A percentile compares a stretch with the other conserved stretches of the same genome.
phyloP scores from a whole-genome alignment of 139 green algal genomes.

The Coelastrella sp. region DNA sequence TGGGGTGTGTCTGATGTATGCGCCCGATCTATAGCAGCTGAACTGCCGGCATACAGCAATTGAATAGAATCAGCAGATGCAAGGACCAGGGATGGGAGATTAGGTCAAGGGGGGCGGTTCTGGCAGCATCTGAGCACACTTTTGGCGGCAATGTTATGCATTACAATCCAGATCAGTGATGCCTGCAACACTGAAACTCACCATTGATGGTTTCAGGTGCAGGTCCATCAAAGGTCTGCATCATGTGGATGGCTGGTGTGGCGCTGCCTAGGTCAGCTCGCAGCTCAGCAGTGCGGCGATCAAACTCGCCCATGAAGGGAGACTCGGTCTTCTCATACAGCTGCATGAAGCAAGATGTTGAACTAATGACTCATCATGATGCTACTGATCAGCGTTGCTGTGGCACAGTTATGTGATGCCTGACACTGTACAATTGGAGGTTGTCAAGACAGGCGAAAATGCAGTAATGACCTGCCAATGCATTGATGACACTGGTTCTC shows the following conservation, averaged over 20 bases:
- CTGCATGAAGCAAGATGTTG: constrained; percentile 18
- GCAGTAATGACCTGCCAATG: no score
- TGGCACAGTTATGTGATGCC: no score
- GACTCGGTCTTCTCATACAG: constrained; percentile 20
- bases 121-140: no score
- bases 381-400: no score
- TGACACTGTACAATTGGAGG: background rate
- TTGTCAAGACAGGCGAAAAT: no score
- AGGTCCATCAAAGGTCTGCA: constrained; percentile 36
- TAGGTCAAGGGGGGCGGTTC: no score
- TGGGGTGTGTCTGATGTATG: no score
- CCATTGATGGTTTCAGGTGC: constrained; percentile 43
- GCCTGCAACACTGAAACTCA: background rate
- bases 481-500: no score
- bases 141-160: no score
- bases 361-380: background rate
- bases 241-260: background rate
- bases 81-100: no score
- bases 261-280: constrained; percentile 27
- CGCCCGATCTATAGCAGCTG: background rate
- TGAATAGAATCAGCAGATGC: background rate
- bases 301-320: background rate
- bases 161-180: no score
- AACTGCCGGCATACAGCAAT: background rate
- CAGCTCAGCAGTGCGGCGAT: background rate